Conservation (phyloP, 2,329 filamentous ascomycete genomes). For the Ceratocystis alfenasii region DNA sequence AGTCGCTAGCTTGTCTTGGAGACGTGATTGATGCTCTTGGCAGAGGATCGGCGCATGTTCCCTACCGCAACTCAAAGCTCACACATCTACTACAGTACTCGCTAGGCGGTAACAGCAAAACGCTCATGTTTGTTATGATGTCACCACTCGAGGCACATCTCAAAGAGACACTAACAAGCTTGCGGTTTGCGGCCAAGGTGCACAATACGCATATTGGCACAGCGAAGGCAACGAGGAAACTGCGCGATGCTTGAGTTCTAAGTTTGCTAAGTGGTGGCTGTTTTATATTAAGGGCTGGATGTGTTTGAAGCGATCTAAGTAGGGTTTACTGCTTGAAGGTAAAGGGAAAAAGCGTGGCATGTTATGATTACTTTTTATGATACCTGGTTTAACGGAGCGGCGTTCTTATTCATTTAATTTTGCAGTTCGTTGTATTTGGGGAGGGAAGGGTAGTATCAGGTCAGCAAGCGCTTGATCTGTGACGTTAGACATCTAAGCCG, state of each 20-base stretch:
- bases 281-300: not conserved
- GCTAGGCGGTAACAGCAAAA: slow-evolving; percentile 88
- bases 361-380: slow-evolving; percentile 22
- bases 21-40: slow-evolving; percentile 94
- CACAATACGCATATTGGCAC: slow-evolving; percentile 88
- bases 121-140: slow-evolving; percentile 98
- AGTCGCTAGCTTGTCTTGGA: slow-evolving; percentile 77
- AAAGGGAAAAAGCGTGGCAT: slow-evolving; percentile 16
- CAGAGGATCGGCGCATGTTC: slow-evolving; percentile 69
- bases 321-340: slow-evolving; percentile 14
- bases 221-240: slow-evolving; percentile 61
- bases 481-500: not conserved
- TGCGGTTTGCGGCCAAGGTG: slow-evolving; percentile 91
- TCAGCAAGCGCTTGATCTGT: too few species aligned
- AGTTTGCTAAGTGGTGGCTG: not conserved
- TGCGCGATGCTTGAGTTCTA: slow-evolving; percentile 25
- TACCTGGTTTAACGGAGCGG: slow-evolving; percentile 19
- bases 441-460: not conserved
- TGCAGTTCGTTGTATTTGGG: not conserved
- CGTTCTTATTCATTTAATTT: slow-evolving; percentile 8
- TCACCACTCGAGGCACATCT: slow-evolving; percentile 83
- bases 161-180: slow-evolving; percentile 82
- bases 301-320: not conserved
- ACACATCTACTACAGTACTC: slow-evolving; percentile 93
- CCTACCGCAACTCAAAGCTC: slow-evolving; percentile 92